Evolutionary conservation across 1,284 basidiomycete species (phyloP), one percentile per base, ranked within the genome.

Genomic region (Moesziomyces sp.): DNA sequence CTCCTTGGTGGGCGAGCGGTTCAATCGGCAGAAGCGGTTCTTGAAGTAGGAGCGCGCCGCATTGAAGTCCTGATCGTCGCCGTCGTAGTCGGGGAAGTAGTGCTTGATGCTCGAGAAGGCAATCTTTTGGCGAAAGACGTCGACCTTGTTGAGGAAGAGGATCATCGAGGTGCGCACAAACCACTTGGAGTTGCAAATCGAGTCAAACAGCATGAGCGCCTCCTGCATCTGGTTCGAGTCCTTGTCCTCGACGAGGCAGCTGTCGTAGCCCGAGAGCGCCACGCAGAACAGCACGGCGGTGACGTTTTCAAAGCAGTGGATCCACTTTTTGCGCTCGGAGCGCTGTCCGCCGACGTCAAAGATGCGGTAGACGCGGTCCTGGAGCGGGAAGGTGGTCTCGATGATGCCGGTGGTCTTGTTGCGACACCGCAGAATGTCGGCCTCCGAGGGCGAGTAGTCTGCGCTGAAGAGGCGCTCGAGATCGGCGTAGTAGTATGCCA

Each of bases 181-280:
- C 93, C 94, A 93, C 78, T 93, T 88, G 44, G 92, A 94, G 85
- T 98, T 97, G 87, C 93, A 95, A 86, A 97, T 96, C 46, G 93
- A 94, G 81, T 95, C 93, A 90, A 93, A 97, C 49, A 97, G 93
- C 51, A 93, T 93, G 88, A 97, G 90, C 0, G 94, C 92, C 79
- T 96, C 94, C 86, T 94, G 91, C 93, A 97, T 96, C 90, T 92
- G 93, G 85, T 93, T 94, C 77, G 92, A 92, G 82, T 93, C 91
- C 85, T 90, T 91, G 84, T 97, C 95, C 85, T 98, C 95, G 54
- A 96, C 91, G 48, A 98, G 86, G 85, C 93, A 94, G 79, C 94
- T 92, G 83, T 97, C 94, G 83, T 93, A 95, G 53, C 93, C 93
- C 77, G 90, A 93, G 70, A 94, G 85, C 70, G 91, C 92, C 74